phyloP scores from a whole-genome alignment of 1,139 yeast genomes.

The Chernovozyma sophiae-reginae region DNA sequence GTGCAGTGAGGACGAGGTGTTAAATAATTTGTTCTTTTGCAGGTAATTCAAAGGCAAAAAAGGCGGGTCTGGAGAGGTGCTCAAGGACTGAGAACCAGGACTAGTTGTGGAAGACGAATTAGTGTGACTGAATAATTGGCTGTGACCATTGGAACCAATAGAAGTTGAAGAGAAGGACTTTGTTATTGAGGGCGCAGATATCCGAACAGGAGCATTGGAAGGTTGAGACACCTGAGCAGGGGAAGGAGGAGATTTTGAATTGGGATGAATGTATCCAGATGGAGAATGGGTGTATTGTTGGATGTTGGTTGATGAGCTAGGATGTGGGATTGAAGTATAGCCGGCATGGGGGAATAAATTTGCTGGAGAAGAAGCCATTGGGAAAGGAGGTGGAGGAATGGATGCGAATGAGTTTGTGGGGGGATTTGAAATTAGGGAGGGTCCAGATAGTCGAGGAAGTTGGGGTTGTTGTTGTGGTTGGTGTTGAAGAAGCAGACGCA shows the following conservation, averaged over 20 bases:
- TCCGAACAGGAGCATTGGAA: no score
- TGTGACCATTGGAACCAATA: not conserved
- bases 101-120: conserved; percentile 20
- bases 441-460: not conserved
- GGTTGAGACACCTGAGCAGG: no score
- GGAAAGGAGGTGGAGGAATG: conserved; percentile 24
- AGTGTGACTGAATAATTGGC: conserved; percentile 3
- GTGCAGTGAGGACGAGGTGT: conserved; percentile 22
- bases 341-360: conserved; percentile 4
- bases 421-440: not conserved
- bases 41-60: conserved; percentile 11
- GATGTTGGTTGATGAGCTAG: no score
- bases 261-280: not conserved
- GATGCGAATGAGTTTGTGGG: conserved; percentile 6
- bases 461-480: not conserved
- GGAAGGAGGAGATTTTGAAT: not conserved
- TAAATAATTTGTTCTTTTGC: conserved; percentile 16
- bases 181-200: not conserved
- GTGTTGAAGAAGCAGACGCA: not conserved
- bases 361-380: conserved; percentile 26
- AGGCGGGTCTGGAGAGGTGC: conserved; percentile 30
- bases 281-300: not conserved
- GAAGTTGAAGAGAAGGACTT: conserved; percentile 2
- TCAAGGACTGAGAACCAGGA: conserved; percentile 24
- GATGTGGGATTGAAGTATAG: not conserved